Base-by-base conservation (phyloP, 768 basidiomycete species). In the Mycena belliarum region DNA sequence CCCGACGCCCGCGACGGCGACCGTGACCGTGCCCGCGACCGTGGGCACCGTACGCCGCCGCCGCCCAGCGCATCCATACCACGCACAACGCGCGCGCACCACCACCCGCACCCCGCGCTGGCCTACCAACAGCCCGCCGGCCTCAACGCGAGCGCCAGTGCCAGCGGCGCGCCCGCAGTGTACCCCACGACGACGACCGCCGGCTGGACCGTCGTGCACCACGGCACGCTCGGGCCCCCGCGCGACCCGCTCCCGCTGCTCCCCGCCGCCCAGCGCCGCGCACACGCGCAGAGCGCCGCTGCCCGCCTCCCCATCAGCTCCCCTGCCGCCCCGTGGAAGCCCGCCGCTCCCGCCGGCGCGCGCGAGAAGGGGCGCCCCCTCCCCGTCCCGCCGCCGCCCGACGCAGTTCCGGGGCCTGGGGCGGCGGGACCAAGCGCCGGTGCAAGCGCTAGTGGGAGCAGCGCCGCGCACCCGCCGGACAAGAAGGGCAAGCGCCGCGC, bases 121-220 rank as follows among this genome's bases (percentile, higher is more conserved):
- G 15, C 35, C 12, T 16, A 35, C 29, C 29, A 32, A 32, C 29
- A 32, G 29, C 7, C 29, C 7, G 29, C 7, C 29, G 29, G 29
- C 29, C 29, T 6, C 29, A 32, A 12, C 29, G 29, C 7, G 29
- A 12, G 6, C 50, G 14, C 43, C 47, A n/a, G n/a, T n/a, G 29
- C 29, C 29, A 12, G 29, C 7, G 29, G 7, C 7, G 29, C 7
- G 14, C 32, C 32, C 6, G 21, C 47, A 15, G 14, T 62, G 4
- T 62, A 62, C 37, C 61, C 61, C 2, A 55, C 56, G 4, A 58
- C 61, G 2, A 32, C 44, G 26, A 37, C 18, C 15, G 54, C 29
- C 0, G 61, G 61, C 12, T 63, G 61, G 61, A 63, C 62, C 0
- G 62, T 63, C 29, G 52, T 63, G 2, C 62, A 63, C 52, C 62